These are phyloP conservation scores for Tripterygium wilfordii DNA, from an alignment of 177 flowering plant genomes.

Conservation along the genomic window DNA sequence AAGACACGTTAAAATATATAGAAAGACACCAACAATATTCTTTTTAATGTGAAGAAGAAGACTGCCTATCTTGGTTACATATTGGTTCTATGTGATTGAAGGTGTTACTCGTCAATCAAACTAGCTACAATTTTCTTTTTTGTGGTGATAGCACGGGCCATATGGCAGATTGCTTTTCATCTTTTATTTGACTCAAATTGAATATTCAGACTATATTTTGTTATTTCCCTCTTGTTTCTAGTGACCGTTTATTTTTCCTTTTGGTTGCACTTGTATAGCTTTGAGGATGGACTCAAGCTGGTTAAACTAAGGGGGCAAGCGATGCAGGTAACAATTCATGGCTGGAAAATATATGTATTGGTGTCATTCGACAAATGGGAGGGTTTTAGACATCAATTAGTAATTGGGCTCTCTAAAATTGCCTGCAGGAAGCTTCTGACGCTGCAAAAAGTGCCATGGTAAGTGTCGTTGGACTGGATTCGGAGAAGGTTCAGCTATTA, in stretches of 20 bases:
- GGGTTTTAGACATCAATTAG: neutral
- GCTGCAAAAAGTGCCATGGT: slow-evolving; percentile 96
- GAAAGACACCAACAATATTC: too few species aligned
- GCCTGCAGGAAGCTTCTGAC: slow-evolving; percentile 86
- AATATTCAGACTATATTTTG: neutral
- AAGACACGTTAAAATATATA: too few species aligned
- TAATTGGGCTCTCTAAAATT: neutral
- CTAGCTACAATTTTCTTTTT: too few species aligned
- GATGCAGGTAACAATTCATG: slow-evolving; percentile 66
- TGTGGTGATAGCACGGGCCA: too few species aligned
- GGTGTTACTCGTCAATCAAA: too few species aligned
- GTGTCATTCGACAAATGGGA: too few species aligned
- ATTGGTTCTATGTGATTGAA: too few species aligned
- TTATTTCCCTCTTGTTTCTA: neutral
- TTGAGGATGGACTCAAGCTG: slow-evolving; percentile 97
- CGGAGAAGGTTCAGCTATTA: slow-evolving; percentile 83
- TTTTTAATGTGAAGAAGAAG: too few species aligned
- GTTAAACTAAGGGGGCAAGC: slow-evolving; percentile 98
- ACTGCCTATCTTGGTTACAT: too few species aligned
- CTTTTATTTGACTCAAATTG: too few species aligned
- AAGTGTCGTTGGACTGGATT: slow-evolving; percentile 88
- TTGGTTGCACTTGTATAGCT: slow-evolving; percentile 30
- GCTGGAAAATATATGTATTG: neutral
- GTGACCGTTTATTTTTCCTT: neutral
- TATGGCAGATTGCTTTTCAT: too few species aligned